Evolutionary conservation across 2,329 filamentous ascomycete genomes (phyloP).

Genomic region (Colletotrichum filicis): DNA sequence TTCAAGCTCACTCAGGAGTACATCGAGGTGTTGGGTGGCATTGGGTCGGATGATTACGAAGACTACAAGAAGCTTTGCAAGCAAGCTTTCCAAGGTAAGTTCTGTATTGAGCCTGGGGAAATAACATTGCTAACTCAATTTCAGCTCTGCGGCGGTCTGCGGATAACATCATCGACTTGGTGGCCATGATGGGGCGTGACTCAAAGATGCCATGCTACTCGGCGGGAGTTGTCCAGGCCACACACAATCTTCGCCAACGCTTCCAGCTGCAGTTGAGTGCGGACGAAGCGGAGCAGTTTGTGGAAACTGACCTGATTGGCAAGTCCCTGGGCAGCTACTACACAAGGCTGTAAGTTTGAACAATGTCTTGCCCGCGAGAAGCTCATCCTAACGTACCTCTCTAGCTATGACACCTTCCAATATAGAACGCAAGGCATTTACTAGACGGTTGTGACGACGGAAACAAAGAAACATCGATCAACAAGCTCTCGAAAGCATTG

Average conservation of each 20-base stretch:
- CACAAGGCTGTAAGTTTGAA: slow-evolving; percentile 77
- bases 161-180: slow-evolving; percentile 83
- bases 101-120: not conserved
- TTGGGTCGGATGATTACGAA: slow-evolving; percentile 75
- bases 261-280: slow-evolving; percentile 87
- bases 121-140: not conserved
- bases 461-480: slow-evolving; percentile 1
- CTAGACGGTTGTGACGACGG: slow-evolving; percentile 52
- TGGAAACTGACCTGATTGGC: slow-evolving; percentile 80
- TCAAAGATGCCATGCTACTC: slow-evolving; percentile 88
- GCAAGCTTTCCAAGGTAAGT: slow-evolving; percentile 80
- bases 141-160: slow-evolving; percentile 79
- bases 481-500: slow-evolving; percentile 21
- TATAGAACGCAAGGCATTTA: slow-evolving; percentile 91
- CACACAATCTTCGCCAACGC: slow-evolving; percentile 74
- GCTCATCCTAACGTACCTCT: slow-evolving; percentile 4
- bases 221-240: slow-evolving; percentile 77
- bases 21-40: slow-evolving; percentile 82
- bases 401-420: slow-evolving; percentile 85
- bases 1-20: slow-evolving; percentile 91
- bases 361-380: not conserved
- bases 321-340: slow-evolving; percentile 91
- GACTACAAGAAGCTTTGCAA: slow-evolving; percentile 85
- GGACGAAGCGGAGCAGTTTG: slow-evolving; percentile 83
- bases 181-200: slow-evolving; percentile 85